Base-by-base conservation (phyloP, 805 yeast species). In the Metschnikowia bowlesiae region DNA sequence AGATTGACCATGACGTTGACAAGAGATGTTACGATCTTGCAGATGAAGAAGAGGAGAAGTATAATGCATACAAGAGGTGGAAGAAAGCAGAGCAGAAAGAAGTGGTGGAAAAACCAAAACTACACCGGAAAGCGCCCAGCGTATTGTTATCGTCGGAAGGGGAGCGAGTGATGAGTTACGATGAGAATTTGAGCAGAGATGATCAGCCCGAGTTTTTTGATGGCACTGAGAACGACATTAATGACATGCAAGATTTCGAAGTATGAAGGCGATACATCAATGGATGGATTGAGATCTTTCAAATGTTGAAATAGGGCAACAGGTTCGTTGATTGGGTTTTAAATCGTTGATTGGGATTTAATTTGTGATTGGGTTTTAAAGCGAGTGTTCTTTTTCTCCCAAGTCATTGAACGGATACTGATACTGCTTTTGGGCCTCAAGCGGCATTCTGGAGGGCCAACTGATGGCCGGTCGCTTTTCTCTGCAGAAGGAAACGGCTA, bases 121-220 rank as follows among this genome's bases (percentile, higher is more conserved):
- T 6, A 22, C 26, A 8, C 46, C 40, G 13, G 22, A 38, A 22
- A 11, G 40, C 11, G 51, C 9, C 29, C 4, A 10, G 26, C 11
- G 4, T 37, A n/a, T 33, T 45, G 8, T 29, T 53, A 28, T 50
- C 56, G 2, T 55, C 58, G 7, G 50, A 50, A 1, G 52, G 47
- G 13, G 58, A 57, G 34, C 39, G 56, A n/a, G 42, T 49, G 36
- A 52, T 54, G 11, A 54, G 60, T 22, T 58, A 59, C 39, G 73
- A 68, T 39, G 74, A 69, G 44, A 68, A 67, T 46, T 53, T 70
- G 22, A 61, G 67, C 47, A 65, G 62, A 37, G 70, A 68, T 43
- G 75, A 64, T 22, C 74, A 72, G 49, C 74, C 75, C 1, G 68
- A 68, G 29, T 70, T 66, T 52, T 70, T 71, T 52, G 74, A 70